Conservation (phyloP, 345 rosid genomes). For the Draba incana region DNA sequence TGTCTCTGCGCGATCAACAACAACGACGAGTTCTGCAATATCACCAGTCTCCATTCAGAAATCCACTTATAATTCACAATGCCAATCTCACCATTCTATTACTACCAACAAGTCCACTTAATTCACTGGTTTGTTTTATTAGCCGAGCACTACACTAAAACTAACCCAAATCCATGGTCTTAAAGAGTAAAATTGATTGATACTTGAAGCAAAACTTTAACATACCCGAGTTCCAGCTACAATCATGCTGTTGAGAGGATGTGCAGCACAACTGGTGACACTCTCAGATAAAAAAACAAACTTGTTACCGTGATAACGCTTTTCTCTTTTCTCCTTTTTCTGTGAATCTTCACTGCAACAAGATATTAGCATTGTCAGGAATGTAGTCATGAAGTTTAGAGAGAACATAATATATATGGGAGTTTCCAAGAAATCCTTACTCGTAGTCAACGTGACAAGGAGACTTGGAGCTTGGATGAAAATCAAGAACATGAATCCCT, state of each 20-base stretch:
- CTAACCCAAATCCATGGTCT: constrained; percentile 5
- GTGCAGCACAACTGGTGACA: constrained; percentile 70
- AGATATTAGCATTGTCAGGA: constrained; percentile 18
- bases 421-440: constrained; percentile 46
- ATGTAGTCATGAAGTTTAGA: constrained; percentile 12
- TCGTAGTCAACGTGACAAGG: constrained; percentile 84
- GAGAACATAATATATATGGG: background rate
- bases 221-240: constrained; percentile 86
- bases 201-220: background rate
- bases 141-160: constrained; percentile 31
- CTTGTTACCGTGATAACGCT: constrained; percentile 58
- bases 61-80: constrained; percentile 5
- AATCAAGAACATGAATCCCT: constrained; percentile 92
- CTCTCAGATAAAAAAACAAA: constrained; percentile 74
- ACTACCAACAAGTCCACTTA: constrained; percentile 18
- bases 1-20: constrained; percentile 60
- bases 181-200: constrained; percentile 5
- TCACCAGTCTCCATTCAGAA: constrained; percentile 26
- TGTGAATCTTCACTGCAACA: constrained; percentile 52
- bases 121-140: constrained; percentile 16
- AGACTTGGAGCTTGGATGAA: constrained; percentile 74
- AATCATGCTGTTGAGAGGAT: constrained; percentile 74
- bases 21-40: constrained; percentile 64
- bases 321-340: constrained; percentile 37
- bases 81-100: constrained; percentile 11